A percentile compares a stretch with the other conserved stretches of the same genome.
These are phyloP conservation scores for Fusarium nematophilum DNA, from an alignment of 2,329 filamentous ascomycete genomes.

Conservation along the genomic window DNA sequence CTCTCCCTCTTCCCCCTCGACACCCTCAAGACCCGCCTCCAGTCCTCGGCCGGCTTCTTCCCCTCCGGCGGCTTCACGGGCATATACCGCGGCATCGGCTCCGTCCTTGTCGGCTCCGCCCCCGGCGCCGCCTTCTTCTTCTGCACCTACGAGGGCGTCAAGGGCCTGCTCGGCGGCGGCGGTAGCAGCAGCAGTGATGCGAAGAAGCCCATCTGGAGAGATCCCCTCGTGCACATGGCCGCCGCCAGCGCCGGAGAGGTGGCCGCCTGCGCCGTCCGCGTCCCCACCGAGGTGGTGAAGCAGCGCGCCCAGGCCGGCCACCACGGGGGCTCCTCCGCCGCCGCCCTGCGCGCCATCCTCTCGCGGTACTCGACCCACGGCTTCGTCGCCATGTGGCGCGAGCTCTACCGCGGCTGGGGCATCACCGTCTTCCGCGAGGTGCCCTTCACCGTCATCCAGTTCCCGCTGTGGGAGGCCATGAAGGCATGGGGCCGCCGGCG, in stretches of 20 bases:
- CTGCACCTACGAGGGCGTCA: slow-evolving; percentile 88
- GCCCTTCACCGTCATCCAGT: slow-evolving; percentile 96
- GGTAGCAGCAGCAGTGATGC: slow-evolving; percentile 39
- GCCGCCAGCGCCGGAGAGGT: slow-evolving; percentile 90
- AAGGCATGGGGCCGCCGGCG: slow-evolving; percentile 74
- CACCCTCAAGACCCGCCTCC: slow-evolving; percentile 97
- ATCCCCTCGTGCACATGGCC: slow-evolving; percentile 75
- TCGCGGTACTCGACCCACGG: slow-evolving; percentile 57
- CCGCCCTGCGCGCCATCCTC: slow-evolving; percentile 78
- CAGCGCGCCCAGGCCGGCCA: slow-evolving; percentile 92
- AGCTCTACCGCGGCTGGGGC: slow-evolving; percentile 91
- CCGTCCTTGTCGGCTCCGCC: slow-evolving; percentile 88
- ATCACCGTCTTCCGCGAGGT: slow-evolving; percentile 97
- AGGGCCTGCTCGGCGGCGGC: slow-evolving; percentile 60
- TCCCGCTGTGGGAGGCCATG: slow-evolving; percentile 95
- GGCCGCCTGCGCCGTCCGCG: slow-evolving; percentile 89
- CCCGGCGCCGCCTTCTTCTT: slow-evolving; percentile 98
- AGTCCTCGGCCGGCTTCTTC: slow-evolving; percentile 82
- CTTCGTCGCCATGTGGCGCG: slow-evolving; percentile 74
- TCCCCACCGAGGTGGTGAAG: slow-evolving; percentile 97
- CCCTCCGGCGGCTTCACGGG: slow-evolving; percentile 88
- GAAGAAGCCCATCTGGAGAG: slow-evolving; percentile 37
- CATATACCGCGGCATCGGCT: slow-evolving; percentile 93
- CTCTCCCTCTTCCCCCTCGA: slow-evolving; percentile 97
- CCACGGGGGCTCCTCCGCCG: slow-evolving; percentile 75